These are phyloP conservation scores for Saccharomycopsis schoenii DNA, from an alignment of 805 yeast species.

Conservation along the genomic window DNA sequence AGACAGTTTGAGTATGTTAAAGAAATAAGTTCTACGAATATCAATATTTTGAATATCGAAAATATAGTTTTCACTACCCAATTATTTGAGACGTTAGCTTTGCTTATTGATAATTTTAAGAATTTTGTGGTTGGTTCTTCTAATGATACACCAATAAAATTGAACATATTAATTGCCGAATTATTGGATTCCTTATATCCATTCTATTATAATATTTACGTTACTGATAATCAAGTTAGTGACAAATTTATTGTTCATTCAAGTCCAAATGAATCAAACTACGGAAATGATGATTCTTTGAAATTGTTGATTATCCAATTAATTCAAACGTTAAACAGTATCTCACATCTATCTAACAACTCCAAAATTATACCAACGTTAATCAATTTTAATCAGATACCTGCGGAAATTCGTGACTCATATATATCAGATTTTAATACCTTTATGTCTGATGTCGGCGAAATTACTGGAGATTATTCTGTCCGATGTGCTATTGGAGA, in stretches of 20 bases:
- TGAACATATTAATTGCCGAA: constrained; percentile 4
- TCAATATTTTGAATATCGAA: constrained; percentile 16
- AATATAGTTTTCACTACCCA: constrained; percentile 22
- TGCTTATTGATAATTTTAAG: constrained; percentile 23
- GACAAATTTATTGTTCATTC: constrained; percentile 10
- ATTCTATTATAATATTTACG: constrained; percentile 11
- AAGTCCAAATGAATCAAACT: not conserved
- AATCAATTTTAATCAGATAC: constrained; percentile 12
- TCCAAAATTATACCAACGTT: constrained; percentile 3
- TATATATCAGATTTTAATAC: constrained; percentile 43
- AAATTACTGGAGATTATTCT: constrained; percentile 43
- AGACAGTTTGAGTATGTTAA: constrained; percentile 7
- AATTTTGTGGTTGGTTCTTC: constrained; percentile 2
- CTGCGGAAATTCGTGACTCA: constrained; percentile 11
- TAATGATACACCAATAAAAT: not conserved
- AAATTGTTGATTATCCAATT: constrained; percentile 26
- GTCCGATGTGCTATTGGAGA: constrained; percentile 57
- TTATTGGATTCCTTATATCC: constrained; percentile 3
- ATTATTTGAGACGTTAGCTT: constrained; percentile 23
- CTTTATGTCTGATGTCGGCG: constrained; percentile 68
- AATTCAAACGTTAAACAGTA: constrained; percentile 26
- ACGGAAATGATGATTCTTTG: constrained; percentile 15
- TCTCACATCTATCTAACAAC: constrained; percentile 15
- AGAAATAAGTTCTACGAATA: constrained; percentile 19
- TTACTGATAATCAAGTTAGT: not conserved